phyloP scores from a whole-genome alignment of 1,139 yeast species.

The Lipomyces yarrowii region DNA sequence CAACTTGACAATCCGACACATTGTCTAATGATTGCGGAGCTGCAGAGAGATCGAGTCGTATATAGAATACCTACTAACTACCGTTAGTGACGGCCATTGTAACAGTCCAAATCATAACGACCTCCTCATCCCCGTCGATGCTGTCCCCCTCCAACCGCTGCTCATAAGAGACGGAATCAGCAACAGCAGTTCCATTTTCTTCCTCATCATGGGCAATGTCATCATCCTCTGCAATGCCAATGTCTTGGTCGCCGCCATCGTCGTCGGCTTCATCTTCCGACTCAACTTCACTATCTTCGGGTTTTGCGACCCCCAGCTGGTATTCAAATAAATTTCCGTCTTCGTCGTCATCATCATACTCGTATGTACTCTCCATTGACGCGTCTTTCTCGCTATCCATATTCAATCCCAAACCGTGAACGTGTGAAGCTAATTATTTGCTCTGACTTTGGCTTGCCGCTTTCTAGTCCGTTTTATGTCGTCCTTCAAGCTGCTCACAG shows the following conservation, averaged over 20 bases:
- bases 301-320: neutral
- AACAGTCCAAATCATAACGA: neutral
- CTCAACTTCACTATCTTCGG: neutral
- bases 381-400: neutral
- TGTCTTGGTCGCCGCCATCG: constrained; percentile 3
- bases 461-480: neutral
- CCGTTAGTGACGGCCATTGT: neutral
- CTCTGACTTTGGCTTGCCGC: no score
- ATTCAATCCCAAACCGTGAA: neutral
- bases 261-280: neutral
- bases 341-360: neutral
- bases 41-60: constrained; percentile 24
- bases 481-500: neutral
- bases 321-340: neutral
- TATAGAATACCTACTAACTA: constrained; percentile 18
- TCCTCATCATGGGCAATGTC: constrained; percentile 12
- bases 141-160: neutral
- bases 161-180: neutral
- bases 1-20: constrained; percentile 47
- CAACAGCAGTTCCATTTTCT: constrained; percentile 8
- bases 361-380: constrained; percentile 1
- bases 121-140: neutral
- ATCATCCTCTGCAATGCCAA: constrained; percentile 7
- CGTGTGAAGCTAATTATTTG: neutral
- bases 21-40: constrained; percentile 21